Base-by-base conservation (phyloP, 2,329 filamentous ascomycete genomes). In the Beauveria sp. region DNA sequence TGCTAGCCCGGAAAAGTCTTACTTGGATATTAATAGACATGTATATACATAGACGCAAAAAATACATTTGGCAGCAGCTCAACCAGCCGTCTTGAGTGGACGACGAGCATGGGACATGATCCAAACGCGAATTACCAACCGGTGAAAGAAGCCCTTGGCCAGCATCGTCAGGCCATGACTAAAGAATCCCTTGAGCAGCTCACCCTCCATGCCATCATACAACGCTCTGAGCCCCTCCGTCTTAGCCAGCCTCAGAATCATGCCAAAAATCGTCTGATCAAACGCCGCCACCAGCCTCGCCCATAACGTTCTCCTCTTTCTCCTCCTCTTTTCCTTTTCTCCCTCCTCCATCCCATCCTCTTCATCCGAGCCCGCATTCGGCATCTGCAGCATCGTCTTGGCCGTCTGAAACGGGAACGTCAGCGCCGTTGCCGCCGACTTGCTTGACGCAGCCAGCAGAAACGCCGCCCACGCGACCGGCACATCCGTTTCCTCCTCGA, bases 331-430 rank as follows among this genome's bases (percentile, higher is more conserved):
- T n/a, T 63, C 52, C 55, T 56, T 61, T 22, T 54, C 58, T 44
- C 41, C 44, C 6, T 28, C 44, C n/a, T 48, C 37, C 7, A 20
- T 50, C 14, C 57, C 55, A 8, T 40, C 47, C 3, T 55, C 62
- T 7, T 44, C 47, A 16, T 54, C 43, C 30, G 43, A 53, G 40
- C 40, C 40, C 26, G 40, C 56, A 20, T 46, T 40, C 1, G 81
- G 80, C 26, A 88, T 83, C 70, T 96, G 91, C 3, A 90, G 82
- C 28, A 90, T 81, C 2, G 90, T 85, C 75, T 93, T 93, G n/a
- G 90, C 91, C 34, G 92, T 85, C 61, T 90, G 89, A 71, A 96
- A 88, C 0, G 92, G 92, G 70, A 96, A 96, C 1, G 90, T 96
- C 61, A 92, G 76, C 0, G 84, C 81, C 8, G 87, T 90, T 0